Evolutionary conservation across 2,329 filamentous ascomycete species (phyloP).

Genomic region (Nemania bipapillata): DNA sequence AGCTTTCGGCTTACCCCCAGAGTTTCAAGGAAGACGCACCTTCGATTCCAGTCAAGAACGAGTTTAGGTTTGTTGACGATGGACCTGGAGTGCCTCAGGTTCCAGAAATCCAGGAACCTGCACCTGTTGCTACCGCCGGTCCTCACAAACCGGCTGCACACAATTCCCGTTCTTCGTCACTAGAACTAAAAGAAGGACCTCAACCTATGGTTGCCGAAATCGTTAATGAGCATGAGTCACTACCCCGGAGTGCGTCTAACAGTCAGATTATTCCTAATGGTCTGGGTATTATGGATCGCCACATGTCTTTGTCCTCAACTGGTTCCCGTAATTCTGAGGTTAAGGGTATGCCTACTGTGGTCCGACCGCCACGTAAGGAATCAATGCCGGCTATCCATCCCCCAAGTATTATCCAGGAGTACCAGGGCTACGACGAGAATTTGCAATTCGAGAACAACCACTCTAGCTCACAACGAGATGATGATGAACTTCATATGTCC

Average conservation of each 20-base stretch:
- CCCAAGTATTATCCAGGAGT: slow-evolving; percentile 40
- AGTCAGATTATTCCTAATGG: slow-evolving; percentile 33
- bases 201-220: slow-evolving; percentile 38
- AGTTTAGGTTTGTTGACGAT: slow-evolving; percentile 54
- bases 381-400: slow-evolving; percentile 50
- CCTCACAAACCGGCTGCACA: slow-evolving; percentile 41
- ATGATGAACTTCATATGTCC: slow-evolving; percentile 44
- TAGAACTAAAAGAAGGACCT: slow-evolving; percentile 39
- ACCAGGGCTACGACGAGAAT: slow-evolving; percentile 44
- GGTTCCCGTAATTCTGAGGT: slow-evolving; percentile 41
- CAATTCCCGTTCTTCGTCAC: slow-evolving; percentile 42
- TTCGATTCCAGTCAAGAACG: slow-evolving; percentile 45
- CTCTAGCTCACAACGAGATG: slow-evolving; percentile 47
- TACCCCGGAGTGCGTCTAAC: slow-evolving; percentile 31
- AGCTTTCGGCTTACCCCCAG: slow-evolving; percentile 35
- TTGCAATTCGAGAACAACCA: slow-evolving; percentile 43
- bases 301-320: slow-evolving; percentile 42
- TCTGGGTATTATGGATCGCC: slow-evolving; percentile 43
- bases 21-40: slow-evolving; percentile 30
- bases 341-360: slow-evolving; percentile 48
- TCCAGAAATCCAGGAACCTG: slow-evolving; percentile 55
- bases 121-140: slow-evolving; percentile 49
- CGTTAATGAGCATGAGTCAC: slow-evolving; percentile 42
- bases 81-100: slow-evolving; percentile 45
- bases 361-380: slow-evolving; percentile 52